Evolutionary conservation across 352 stramenopile species (phyloP), one percentile per base, ranked within the genome.

Genomic region (Phytophthora colocasiae): DNA sequence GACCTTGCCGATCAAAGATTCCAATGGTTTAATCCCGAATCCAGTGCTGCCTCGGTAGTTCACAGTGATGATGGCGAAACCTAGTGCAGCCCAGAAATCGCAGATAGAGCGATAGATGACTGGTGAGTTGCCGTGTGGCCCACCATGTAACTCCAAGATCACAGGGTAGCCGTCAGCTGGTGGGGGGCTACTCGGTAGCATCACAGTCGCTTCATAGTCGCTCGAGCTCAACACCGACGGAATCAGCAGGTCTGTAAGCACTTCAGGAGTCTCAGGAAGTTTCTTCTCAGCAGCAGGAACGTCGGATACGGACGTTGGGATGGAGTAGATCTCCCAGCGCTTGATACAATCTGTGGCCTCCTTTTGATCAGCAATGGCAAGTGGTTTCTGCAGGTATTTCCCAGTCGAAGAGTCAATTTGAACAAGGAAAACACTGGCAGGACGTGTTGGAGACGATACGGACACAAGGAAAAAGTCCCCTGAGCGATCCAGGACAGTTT

Each of bases 21-120:
- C 85, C 12, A 98, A 64, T 38, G 90, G 58, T n/a, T 80, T 69
- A 34, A 94, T 80, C 6, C 97, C 97, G 71, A 98, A 99, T 22
- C 96, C 97, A 17, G 84, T 98, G 15, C 90, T 98, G n/a, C 97
- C 97, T 45, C 96, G 84, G 74, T 98, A 99, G 80, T 99, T 99
- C 14, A 98, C 93, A 2, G 78, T 88, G 32, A 99, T 73, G 54
- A 98, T 81, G 5, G 91, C 95, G 70, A 98, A 98, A 19, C 91
- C 83, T 27, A 93, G 63, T 12, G 83, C 88, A 60, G 92, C 85
- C 26, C 98, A 87, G 71, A 92, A 98, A 12, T 95, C 88, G 71
- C 93, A 98, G 48, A 90, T 78, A 26, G 84, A 77, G 34, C 93
- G 73, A 73, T 97, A 99, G 31, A 81, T 87, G 22, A 91, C 93